A percentile compares a stretch with the other conserved stretches of the same genome.
phyloP scores from a whole-genome alignment of 2,329 filamentous ascomycete species.

The Arthroderma sp. region DNA sequence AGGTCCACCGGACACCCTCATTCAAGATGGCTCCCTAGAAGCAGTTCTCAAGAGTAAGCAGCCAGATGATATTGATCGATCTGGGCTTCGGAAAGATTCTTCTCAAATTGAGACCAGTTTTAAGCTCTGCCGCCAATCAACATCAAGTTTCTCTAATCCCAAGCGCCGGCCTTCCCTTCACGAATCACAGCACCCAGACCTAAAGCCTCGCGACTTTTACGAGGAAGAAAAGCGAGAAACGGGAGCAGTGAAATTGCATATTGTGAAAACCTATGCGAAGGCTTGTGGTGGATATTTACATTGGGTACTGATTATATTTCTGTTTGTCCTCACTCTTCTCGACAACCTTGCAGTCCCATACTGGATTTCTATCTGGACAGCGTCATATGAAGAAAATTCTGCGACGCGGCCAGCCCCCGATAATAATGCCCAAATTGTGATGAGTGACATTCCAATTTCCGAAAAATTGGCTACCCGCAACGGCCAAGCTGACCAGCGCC shows the following conservation, averaged over 20 bases:
- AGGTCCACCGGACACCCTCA: conserved; percentile 11
- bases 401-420: no score
- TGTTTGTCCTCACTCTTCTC: not conserved
- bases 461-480: conserved; percentile 42
- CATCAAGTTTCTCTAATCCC: no score
- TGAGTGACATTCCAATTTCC: not conserved
- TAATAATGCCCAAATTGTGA: not conserved
- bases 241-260: not conserved
- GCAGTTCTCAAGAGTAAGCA: conserved; percentile 33
- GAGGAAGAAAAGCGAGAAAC: not conserved
- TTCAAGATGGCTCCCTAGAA: conserved; percentile 38
- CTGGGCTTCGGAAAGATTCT: not conserved
- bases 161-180: no score
- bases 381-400: not conserved
- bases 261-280: not conserved
- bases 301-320: not conserved
- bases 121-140: not conserved
- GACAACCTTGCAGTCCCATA: not conserved
- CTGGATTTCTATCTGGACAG: not conserved
- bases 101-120: not conserved
- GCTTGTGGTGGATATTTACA: not conserved
- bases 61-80: not conserved
- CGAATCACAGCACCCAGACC: no score
- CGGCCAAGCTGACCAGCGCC: not conserved
- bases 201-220: not conserved